A percentile compares a stretch with the other conserved stretches of the same genome.
Evolutionary conservation across 2,329 filamentous ascomycete genomes (phyloP).

Genomic region (Ploettnerulaceae sp.): DNA sequence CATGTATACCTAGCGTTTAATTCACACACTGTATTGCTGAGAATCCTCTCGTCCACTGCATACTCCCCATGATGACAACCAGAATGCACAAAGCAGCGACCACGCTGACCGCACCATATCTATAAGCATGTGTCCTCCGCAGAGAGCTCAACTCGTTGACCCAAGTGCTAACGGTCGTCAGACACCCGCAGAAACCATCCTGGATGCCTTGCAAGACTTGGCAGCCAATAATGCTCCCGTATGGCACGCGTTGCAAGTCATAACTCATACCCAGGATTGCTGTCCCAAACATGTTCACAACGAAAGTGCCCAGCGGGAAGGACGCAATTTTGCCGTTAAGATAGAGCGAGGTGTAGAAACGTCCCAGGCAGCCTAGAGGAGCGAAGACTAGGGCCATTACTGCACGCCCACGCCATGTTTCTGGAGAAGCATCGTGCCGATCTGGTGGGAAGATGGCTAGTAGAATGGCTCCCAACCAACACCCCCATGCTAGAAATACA

Average conservation of each 20-base stretch:
- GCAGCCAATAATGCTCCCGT: conserved; percentile 54
- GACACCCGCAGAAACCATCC: conserved; percentile 63
- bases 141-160: conserved; percentile 54
- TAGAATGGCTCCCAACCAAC: conserved; percentile 73
- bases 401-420: conserved; percentile 70
- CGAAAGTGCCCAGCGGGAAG: conserved; percentile 85
- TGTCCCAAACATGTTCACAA: conserved; percentile 74
- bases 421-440: conserved; percentile 37
- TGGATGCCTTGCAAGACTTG: conserved; percentile 63
- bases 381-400: conserved; percentile 78
- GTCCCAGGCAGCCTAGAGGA: conserved; percentile 68
- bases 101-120: conserved; percentile 62
- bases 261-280: conserved; percentile 69
- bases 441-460: conserved; percentile 68
- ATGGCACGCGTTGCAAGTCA: conserved; percentile 66
- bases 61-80: conserved; percentile 68
- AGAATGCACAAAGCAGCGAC: conserved; percentile 51
- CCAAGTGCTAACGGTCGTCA: conserved; percentile 66
- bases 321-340: conserved; percentile 63
- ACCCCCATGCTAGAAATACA: conserved; percentile 62
- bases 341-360: conserved; percentile 66
- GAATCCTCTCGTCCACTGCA: conserved; percentile 64
- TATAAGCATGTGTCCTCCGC: conserved; percentile 55
- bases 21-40: conserved; percentile 27
- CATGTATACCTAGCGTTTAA: conserved; percentile 13